phyloP scores from a whole-genome alignment of 768 basidiomycete species.

The Lyophyllum shimeji region DNA sequence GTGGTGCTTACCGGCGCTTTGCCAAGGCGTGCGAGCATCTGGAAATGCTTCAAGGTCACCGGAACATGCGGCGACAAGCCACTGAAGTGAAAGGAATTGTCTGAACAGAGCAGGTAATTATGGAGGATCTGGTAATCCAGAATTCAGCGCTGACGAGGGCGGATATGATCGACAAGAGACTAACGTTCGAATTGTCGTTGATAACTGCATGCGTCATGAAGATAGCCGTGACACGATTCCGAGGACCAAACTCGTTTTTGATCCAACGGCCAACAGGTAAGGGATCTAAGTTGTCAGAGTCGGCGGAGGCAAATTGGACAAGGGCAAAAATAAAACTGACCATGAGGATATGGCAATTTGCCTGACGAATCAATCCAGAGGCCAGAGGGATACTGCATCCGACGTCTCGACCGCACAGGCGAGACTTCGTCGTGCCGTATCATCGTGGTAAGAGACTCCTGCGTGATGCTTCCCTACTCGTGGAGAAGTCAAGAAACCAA shows the following conservation, averaged over 20 bases:
- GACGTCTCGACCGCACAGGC: conserved; percentile 55
- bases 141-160: neutral
- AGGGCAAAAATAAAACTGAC: conserved; percentile 33
- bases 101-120: conserved; percentile 36
- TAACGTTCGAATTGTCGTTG: conserved; percentile 55
- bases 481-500: conserved; percentile 2
- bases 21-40: conserved; percentile 68
- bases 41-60: conserved; percentile 75
- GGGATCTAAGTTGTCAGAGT: conserved; percentile 39
- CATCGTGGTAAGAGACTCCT: conserved; percentile 72
- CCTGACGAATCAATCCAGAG: conserved; percentile 39
- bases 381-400: conserved; percentile 48
- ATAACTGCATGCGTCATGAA: conserved; percentile 75
- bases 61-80: conserved; percentile 48
- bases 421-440: conserved; percentile 71
- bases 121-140: conserved; percentile 43
- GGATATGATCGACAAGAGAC: conserved; percentile 16
- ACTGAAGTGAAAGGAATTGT: conserved; percentile 21
- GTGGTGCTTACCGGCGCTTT: conserved; percentile 51
- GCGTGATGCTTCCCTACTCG: conserved; percentile 63
- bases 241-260: conserved; percentile 53
- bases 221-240: conserved; percentile 57
- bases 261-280: conserved; percentile 61
- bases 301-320: neutral
- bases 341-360: conserved; percentile 59